A percentile compares a stretch with the other conserved stretches of the same genome.
Evolutionary conservation across 768 basidiomycete genomes (phyloP).

Genomic region (Lyophyllum decastes): DNA sequence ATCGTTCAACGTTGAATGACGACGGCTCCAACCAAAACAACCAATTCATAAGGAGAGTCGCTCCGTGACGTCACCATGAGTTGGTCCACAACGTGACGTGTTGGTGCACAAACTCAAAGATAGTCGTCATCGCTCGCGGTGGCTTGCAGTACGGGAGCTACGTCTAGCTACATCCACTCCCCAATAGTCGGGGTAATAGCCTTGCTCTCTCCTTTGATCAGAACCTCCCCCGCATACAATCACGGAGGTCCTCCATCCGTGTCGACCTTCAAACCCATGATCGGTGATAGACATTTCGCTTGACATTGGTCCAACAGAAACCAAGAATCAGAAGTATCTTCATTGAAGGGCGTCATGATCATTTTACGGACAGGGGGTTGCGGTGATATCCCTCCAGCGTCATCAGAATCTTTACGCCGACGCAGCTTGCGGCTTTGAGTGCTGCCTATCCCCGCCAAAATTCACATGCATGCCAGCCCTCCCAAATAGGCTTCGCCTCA

Average conservation of each 20-base stretch:
- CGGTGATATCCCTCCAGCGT: background rate
- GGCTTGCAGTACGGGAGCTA: too few species aligned
- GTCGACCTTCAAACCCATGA: background rate
- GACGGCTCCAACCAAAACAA: slow-evolving; percentile 4
- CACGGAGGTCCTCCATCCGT: background rate
- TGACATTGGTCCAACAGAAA: background rate
- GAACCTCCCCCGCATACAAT: background rate
- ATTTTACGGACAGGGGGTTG: background rate
- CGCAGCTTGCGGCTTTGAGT: background rate
- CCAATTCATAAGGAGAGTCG: slow-evolving; percentile 12
- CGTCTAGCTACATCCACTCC: too few species aligned
- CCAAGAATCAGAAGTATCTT: background rate
- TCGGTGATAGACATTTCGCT: background rate
- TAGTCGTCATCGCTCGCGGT: background rate
- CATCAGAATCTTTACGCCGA: background rate
- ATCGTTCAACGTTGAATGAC: slow-evolving; percentile 32
- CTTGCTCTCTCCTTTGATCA: background rate
- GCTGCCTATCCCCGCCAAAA: background rate
- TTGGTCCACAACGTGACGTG: slow-evolving; percentile 3
- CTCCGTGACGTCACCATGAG: slow-evolving; percentile 17
- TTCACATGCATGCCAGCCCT: background rate
- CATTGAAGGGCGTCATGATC: background rate
- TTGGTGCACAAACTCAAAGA: background rate
- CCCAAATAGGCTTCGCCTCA: background rate
- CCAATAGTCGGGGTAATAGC: background rate